Base-by-base conservation (phyloP, 1,284 basidiomycete species). In the Papiliotrema fonsecae region DNA sequence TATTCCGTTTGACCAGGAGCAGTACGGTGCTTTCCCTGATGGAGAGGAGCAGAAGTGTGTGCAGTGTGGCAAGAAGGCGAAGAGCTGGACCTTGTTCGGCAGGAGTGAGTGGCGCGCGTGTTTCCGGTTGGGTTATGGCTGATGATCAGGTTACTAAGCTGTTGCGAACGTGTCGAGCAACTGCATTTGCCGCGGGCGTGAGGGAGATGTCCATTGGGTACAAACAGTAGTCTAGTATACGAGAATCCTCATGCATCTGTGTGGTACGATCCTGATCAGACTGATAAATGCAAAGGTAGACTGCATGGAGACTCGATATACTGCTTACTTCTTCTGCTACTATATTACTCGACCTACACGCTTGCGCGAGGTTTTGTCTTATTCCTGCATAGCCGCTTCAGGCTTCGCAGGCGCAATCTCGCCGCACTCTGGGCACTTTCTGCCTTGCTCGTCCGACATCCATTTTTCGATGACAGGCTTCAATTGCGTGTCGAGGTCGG, bases 1-100 rank as follows among this genome's bases (percentile, higher is more conserved):
- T 64, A 97, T 98, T 77, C 94, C 96, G 16, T 94, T 94, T 70
- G 89, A 97, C 68, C 94, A 98, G 75, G 79, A 77, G 5, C 80
- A 80, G 42, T 96, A 84, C 81, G 78, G 83, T 14, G 75, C 81
- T 34, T 73, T 73, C 66, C 68, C 70, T 21, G 65, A 73, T 27
- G 88, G 92, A 61, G 84, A 85, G 66, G 84, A 88, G 48, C 82
- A 87, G 74, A 89, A 87, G 70, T 96, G 91, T 73, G 79, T 87
- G 51, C 86, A 80, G 22, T 96, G 92, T 71, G 86, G 83, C 39
- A 78, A 81, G 61, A 83, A 87, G 65, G 88, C 92, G 49, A 93
- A 92, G 77, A 79, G 85, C 64, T 96, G 88, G 89, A 88, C 88
- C 58, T 78, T 93, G 81, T 93, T 92, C 72, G 89, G 89, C 35